A percentile compares a stretch with the other conserved stretches of the same genome.
phyloP scores from a whole-genome alignment of 2,329 filamentous ascomycete genomes.

The Colletotrichum cuscutae region DNA sequence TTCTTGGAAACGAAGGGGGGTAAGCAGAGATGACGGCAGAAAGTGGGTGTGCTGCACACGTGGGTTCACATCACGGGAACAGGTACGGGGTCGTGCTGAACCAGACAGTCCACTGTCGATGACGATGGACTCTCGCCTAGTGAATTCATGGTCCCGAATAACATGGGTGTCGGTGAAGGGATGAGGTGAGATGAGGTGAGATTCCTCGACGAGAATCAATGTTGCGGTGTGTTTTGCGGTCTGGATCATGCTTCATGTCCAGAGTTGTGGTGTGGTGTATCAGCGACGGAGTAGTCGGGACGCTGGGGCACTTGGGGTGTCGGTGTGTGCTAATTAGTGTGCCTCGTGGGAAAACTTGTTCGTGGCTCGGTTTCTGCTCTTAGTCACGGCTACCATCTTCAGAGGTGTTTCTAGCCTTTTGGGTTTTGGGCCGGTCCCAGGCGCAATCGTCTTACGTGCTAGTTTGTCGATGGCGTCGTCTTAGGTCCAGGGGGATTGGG shows the following conservation, averaged over 20 bases:
- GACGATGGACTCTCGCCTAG: neutral
- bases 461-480: neutral
- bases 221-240: neutral
- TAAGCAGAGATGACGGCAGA: neutral
- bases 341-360: neutral
- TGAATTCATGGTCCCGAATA: neutral
- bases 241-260: neutral
- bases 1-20: neutral
- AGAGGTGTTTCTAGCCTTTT: neutral
- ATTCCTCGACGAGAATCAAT: neutral
- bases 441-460: neutral
- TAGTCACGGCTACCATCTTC: neutral
- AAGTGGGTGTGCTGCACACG: slow-evolving; percentile 25
- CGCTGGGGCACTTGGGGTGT: neutral
- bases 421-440: neutral
- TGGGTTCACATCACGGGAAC: slow-evolving; percentile 19
- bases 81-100: neutral
- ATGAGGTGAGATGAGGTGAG: neutral
- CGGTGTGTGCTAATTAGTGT: neutral
- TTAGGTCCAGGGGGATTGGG: neutral
- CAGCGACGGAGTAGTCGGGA: neutral
- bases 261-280: neutral
- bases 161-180: slow-evolving; percentile 2
- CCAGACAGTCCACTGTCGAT: neutral
- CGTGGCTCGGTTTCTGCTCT: neutral